Evolutionary conservation across 2,329 filamentous ascomycete species (phyloP), one percentile per base, ranked within the genome.

Genomic region (Alternaria incomplexa): DNA sequence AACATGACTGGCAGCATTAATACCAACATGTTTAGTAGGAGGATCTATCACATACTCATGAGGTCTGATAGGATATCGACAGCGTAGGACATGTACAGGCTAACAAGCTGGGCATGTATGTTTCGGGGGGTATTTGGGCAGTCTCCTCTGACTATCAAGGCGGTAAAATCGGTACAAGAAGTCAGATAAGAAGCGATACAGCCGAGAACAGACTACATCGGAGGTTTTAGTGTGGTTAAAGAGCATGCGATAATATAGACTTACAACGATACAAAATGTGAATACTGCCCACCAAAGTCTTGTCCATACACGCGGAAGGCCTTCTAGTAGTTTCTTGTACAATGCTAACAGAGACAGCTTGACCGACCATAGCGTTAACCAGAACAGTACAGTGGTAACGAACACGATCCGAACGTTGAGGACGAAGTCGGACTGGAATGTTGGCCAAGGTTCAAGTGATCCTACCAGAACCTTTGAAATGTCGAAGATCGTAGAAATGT

Each of bases 311-410:
- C 62, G 64, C 1, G 55, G 56, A 6, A 80, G 66, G 0, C 79
- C 77, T 7, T 63, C 63, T 60, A 81, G 69, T 15, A 82, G 63
- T 20, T 75, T 72, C 26, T 76, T 77, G 64, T 81, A 82, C 36
- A 82, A 71, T 15, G 77, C 67, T 51, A 83, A 66, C 26, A 82
- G 67, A 11, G 76, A 78, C n/a, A 80, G 70, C 58, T 83, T 83
- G 44, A 81, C 76, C 43, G 75, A 70, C 79, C 78, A 82, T 7
- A 82, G 68, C 3, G 74, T 73, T 7, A 75, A 58, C 78, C 80
- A 82, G 55, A 81, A 75, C 13, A 79, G 67, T 45, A 79, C 73
- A 5, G 76, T 77, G 13, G 77, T 77, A 6, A 75, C 73, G 58
- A 81, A 81, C 62, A 81, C 80, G 17, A 80, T 72, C 48, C 76